phyloP scores from a whole-genome alignment of 495 filamentous ascomycete genomes.

The Evernia prunastri region DNA sequence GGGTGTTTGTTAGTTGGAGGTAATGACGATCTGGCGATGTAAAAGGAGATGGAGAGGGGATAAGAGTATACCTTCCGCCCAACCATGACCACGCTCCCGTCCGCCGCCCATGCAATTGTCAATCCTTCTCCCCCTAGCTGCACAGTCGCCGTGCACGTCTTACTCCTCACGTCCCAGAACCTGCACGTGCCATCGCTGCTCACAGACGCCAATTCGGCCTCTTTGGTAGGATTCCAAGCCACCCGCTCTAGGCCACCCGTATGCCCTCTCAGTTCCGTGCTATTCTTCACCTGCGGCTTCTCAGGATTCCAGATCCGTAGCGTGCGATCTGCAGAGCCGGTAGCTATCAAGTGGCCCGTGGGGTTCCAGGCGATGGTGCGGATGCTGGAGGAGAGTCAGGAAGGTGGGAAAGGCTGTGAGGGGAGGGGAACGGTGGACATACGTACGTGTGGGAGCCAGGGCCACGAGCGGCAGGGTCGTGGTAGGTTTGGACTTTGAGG shows the following conservation, averaged over 20 bases:
- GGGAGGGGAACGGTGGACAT: slow-evolving; percentile 23
- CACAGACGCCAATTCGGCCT: slow-evolving; percentile 82
- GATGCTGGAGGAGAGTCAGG: slow-evolving; percentile 36
- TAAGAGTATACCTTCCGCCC: slow-evolving; percentile 66
- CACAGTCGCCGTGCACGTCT: slow-evolving; percentile 68
- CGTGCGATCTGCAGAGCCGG: slow-evolving; percentile 73
- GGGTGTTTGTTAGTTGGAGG: background rate
- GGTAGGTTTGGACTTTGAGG: slow-evolving; percentile 56
- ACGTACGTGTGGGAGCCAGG: slow-evolving; percentile 54
- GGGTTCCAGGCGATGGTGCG: slow-evolving; percentile 87
- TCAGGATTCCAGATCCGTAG: slow-evolving; percentile 91
- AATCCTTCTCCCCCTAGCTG: slow-evolving; percentile 79
- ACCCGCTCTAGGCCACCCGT: slow-evolving; percentile 73
- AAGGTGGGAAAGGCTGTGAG: background rate
- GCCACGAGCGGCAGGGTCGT: slow-evolving; percentile 49
- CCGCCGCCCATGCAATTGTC: slow-evolving; percentile 80
- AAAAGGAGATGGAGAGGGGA: slow-evolving; percentile 11
- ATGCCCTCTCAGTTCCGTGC: slow-evolving; percentile 82
- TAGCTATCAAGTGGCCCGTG: slow-evolving; percentile 77
- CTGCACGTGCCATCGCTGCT: slow-evolving; percentile 78
- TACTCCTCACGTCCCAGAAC: slow-evolving; percentile 89
- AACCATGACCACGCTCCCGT: slow-evolving; percentile 72
- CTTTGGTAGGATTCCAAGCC: slow-evolving; percentile 80
- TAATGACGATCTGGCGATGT: background rate
- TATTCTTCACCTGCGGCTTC: slow-evolving; percentile 68